Conservation (phyloP, 768 basidiomycete genomes). For the Mycena alexandri region DNA sequence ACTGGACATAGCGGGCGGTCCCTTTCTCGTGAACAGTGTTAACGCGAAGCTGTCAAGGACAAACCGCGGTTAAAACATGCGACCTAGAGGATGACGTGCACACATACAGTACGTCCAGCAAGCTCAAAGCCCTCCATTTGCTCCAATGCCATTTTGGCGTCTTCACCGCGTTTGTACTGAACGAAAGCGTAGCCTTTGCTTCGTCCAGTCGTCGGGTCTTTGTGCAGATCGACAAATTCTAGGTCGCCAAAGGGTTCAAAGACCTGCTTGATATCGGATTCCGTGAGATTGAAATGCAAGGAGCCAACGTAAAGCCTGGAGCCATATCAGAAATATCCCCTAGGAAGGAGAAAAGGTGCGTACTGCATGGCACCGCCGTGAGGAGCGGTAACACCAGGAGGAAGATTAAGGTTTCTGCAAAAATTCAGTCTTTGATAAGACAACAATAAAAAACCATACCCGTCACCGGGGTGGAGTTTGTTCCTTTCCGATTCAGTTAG, state of each 20-base stretch:
- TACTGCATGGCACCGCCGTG: slow-evolving; percentile 86
- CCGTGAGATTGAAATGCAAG: slow-evolving; percentile 95
- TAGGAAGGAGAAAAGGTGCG: slow-evolving; percentile 39
- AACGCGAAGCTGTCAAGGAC: slow-evolving; percentile 74
- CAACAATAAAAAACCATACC: slow-evolving; percentile 61
- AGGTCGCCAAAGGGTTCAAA: slow-evolving; percentile 99
- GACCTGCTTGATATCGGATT: slow-evolving; percentile 98
- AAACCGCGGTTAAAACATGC: slow-evolving; percentile 17
- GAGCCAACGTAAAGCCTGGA: slow-evolving; percentile 95
- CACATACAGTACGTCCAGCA: slow-evolving; percentile 89
- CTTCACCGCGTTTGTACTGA: slow-evolving; percentile 94
- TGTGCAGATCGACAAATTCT: slow-evolving; percentile 98
- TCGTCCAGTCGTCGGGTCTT: slow-evolving; percentile 93
- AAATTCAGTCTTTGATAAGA: slow-evolving; percentile 30
- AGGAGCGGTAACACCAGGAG: slow-evolving; percentile 85
- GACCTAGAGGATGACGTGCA: slow-evolving; percentile 17
- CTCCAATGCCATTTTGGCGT: slow-evolving; percentile 96
- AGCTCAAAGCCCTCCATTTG: slow-evolving; percentile 99
- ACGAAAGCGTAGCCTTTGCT: slow-evolving; percentile 99
- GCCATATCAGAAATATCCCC: slow-evolving; percentile 22
- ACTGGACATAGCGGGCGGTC: slow-evolving; percentile 77
- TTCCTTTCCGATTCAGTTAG: slow-evolving; percentile 98
- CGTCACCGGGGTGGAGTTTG: slow-evolving; percentile 88
- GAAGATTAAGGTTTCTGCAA: slow-evolving; percentile 80
- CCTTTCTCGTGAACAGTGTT: slow-evolving; percentile 96